Conservation (phyloP, 2,329 filamentous ascomycete species). For the Fusarium nelsonii region DNA sequence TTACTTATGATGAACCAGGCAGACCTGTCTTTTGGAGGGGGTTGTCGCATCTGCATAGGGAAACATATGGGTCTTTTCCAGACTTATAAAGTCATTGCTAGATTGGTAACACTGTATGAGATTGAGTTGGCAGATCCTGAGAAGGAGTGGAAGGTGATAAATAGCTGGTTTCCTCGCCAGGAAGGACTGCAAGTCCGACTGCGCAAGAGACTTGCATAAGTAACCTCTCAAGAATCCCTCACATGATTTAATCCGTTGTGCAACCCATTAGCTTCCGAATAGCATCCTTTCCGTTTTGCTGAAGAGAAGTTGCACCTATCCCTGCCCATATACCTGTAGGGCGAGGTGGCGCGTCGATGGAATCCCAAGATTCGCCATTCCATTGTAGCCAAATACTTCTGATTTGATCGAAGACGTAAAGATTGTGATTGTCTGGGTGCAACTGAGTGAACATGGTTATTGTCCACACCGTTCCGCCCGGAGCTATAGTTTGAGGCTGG, state of each 20-base stretch:
- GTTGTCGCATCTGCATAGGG: constrained; percentile 58
- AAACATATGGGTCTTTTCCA: constrained; percentile 57
- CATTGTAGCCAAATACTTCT: neutral
- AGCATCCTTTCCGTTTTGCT: neutral
- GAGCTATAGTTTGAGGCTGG: no score
- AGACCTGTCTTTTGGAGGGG: constrained; percentile 58
- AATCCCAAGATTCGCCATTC: neutral
- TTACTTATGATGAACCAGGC: constrained; percentile 52
- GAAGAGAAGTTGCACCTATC: neutral
- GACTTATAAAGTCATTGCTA: constrained; percentile 61
- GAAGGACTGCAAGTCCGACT: constrained; percentile 17
- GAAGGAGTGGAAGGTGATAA: constrained; percentile 44
- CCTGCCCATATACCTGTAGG: neutral
- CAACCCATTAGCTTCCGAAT: neutral
- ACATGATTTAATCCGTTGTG: no score
- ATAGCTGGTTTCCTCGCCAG: constrained; percentile 36
- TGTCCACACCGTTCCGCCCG: constrained; percentile 1
- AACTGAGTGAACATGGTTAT: constrained; percentile 2
- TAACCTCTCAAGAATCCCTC: neutral
- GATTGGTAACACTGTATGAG: constrained; percentile 57
- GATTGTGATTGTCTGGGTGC: neutral
- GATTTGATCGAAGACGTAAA: neutral
- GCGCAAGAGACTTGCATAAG: neutral
- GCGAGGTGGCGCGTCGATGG: neutral
- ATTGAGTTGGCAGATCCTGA: constrained; percentile 41